Conservation (phyloP, 2,329 filamentous ascomycete species). For the Talaromyces atroroseus region DNA sequence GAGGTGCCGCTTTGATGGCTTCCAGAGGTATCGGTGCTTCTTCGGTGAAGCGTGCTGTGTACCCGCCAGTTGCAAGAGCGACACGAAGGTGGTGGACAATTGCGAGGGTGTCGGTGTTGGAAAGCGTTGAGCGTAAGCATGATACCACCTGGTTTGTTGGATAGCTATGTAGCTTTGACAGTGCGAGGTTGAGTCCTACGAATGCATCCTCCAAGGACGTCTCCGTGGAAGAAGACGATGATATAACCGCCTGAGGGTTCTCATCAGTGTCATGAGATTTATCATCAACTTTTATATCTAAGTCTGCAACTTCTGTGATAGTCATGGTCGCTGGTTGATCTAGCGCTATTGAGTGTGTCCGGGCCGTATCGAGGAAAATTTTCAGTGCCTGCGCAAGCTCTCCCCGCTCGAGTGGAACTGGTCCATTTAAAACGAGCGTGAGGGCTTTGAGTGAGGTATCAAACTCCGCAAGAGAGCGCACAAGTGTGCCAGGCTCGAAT, state of each 20-base stretch:
- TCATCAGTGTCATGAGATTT: background rate
- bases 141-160: slow-evolving; percentile 26
- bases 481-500: slow-evolving; percentile 35
- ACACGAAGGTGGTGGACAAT: slow-evolving; percentile 40
- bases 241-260: background rate
- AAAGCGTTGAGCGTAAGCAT: slow-evolving; percentile 34
- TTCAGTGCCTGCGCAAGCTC: slow-evolving; percentile 38
- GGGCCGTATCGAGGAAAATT: slow-evolving; percentile 35
- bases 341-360: slow-evolving; percentile 27
- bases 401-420: slow-evolving; percentile 29
- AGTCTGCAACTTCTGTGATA: slow-evolving; percentile 24
- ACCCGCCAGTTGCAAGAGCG: slow-evolving; percentile 38
- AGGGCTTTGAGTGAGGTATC: slow-evolving; percentile 37
- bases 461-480: slow-evolving; percentile 34
- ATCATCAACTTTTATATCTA: slow-evolving; percentile 15
- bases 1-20: slow-evolving; percentile 30
- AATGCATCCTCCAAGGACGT: slow-evolving; percentile 32
- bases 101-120: slow-evolving; percentile 35
- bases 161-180: slow-evolving; percentile 33
- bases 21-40: slow-evolving; percentile 32
- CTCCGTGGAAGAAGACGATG: slow-evolving; percentile 7
- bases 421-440: slow-evolving; percentile 31
- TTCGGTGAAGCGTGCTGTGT: slow-evolving; percentile 39
- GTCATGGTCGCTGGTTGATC: slow-evolving; percentile 28
- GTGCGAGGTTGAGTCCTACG: slow-evolving; percentile 32